Evolutionary conservation across 75 land plant species (phyloP).

Genomic region (Isoetes taiwanensis): DNA sequence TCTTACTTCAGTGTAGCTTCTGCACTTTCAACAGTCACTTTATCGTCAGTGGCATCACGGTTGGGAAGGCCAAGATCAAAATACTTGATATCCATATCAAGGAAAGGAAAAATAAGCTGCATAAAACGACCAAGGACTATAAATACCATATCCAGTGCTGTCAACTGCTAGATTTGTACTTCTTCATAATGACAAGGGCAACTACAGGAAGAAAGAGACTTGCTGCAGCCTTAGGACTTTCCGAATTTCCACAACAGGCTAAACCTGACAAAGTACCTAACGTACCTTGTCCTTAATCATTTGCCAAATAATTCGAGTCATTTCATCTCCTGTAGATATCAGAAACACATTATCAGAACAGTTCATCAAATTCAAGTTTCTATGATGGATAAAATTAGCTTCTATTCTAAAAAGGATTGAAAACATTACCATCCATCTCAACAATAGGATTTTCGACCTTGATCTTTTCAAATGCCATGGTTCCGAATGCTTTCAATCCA

Average conservation of each 20-base stretch:
- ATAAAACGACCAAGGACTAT: slow-evolving; percentile 8
- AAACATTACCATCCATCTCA: slow-evolving; percentile 81
- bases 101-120: slow-evolving; percentile 88
- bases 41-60: slow-evolving; percentile 91
- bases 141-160: too few relatives aligned
- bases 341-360: too few relatives aligned
- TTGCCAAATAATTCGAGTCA: slow-evolving; percentile 88
- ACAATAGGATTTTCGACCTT: slow-evolving; percentile 77
- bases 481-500: too few relatives aligned
- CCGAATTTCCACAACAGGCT: neutral
- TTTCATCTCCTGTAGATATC: slow-evolving; percentile 66
- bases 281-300: slow-evolving; percentile 82
- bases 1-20: slow-evolving; percentile 85
- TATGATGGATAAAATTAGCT: too few relatives aligned
- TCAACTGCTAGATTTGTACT: too few relatives aligned
- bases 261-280: neutral
- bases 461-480: slow-evolving; percentile 45
- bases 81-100: slow-evolving; percentile 91
- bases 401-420: neutral
- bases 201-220: neutral
- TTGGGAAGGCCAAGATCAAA: slow-evolving; percentile 82
- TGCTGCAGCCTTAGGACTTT: too few relatives aligned
- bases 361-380: too few relatives aligned
- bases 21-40: slow-evolving; percentile 85
- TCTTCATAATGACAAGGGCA: neutral